phyloP scores from a whole-genome alignment of 108 stramenopile genomes.

The Skeletonema costatum region DNA sequence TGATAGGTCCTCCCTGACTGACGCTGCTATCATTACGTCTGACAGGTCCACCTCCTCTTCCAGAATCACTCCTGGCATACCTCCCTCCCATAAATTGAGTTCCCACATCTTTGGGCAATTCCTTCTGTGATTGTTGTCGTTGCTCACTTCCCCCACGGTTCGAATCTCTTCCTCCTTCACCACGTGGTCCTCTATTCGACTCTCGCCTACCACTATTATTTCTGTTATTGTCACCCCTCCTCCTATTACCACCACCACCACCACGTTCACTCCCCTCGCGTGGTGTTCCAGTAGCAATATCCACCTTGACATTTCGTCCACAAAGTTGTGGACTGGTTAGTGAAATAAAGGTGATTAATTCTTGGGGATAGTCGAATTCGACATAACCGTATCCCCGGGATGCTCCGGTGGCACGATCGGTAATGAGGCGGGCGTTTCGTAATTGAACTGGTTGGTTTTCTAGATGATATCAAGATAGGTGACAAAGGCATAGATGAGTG shows the following conservation, averaged over 20 bases:
- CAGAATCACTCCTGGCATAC: constrained; percentile 24
- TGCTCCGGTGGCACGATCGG: constrained; percentile 22
- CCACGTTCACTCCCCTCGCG: constrained; percentile 12
- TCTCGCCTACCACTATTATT: neutral
- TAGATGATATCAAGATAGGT: neutral
- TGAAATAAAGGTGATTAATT: constrained; percentile 39
- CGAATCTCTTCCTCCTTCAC: constrained; percentile 2
- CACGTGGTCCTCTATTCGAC: constrained; percentile 9
- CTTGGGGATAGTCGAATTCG: constrained; percentile 37
- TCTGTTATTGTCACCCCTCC: neutral
- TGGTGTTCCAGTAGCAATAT: constrained; percentile 51
- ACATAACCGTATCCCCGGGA: constrained; percentile 48
- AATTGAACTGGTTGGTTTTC: constrained; percentile 11
- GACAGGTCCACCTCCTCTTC: constrained; percentile 21
- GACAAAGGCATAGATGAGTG: neutral
- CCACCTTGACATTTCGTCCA: constrained; percentile 71
- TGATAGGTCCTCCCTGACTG: constrained; percentile 25
- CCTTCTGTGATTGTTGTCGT: neutral
- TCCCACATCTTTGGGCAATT: constrained; percentile 14
- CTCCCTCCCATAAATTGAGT: constrained; percentile 42
- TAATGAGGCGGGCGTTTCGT: constrained; percentile 18
- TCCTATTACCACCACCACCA: constrained; percentile 14
- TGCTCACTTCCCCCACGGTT: constrained; percentile 15
- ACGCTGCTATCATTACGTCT: constrained; percentile 26
- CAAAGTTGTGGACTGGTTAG: constrained; percentile 27